Evolutionary conservation across 192 early-diverging fungal species (phyloP).

Genomic region (Umbelopsis isabellina): DNA sequence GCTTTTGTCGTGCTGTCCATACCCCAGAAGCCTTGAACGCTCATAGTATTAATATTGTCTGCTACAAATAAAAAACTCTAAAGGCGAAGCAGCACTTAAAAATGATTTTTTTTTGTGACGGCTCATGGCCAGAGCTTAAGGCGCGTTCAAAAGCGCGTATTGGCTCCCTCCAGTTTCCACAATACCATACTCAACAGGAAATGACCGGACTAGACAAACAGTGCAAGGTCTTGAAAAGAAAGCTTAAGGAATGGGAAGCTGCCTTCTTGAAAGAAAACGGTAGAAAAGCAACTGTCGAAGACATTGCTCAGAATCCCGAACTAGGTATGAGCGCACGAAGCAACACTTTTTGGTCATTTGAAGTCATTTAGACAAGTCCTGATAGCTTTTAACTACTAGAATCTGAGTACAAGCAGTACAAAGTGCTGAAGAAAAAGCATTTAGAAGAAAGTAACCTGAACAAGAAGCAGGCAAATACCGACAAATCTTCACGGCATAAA

Average conservation of each 20-base stretch:
- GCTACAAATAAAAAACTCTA: not conserved
- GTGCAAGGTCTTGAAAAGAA: not conserved
- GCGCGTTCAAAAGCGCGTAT: not conserved
- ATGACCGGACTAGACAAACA: not conserved
- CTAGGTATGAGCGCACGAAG: not conserved
- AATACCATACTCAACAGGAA: not conserved
- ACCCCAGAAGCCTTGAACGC: conserved; percentile 21
- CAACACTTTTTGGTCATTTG: not conserved
- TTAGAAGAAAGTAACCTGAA: not conserved
- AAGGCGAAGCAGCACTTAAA: not conserved
- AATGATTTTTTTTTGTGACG: conserved; percentile 16
- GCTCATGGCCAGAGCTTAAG: not conserved
- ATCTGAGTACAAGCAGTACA: conserved; percentile 2
- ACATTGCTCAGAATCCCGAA: not conserved
- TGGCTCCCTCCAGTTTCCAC: not conserved
- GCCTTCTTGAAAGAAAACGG: not conserved
- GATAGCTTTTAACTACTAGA: not conserved
- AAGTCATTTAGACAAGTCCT: not conserved
- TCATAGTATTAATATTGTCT: not conserved
- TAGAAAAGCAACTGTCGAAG: conserved; percentile 6
- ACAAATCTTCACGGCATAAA: not conserved
- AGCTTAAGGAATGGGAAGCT: conserved; percentile 13
- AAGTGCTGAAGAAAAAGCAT: not conserved
- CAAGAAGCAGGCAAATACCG: not conserved
- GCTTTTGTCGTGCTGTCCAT: not conserved